These are phyloP conservation scores for Monilinia fructicola DNA, from an alignment of 2,329 filamentous ascomycete species.

Conservation along the genomic window DNA sequence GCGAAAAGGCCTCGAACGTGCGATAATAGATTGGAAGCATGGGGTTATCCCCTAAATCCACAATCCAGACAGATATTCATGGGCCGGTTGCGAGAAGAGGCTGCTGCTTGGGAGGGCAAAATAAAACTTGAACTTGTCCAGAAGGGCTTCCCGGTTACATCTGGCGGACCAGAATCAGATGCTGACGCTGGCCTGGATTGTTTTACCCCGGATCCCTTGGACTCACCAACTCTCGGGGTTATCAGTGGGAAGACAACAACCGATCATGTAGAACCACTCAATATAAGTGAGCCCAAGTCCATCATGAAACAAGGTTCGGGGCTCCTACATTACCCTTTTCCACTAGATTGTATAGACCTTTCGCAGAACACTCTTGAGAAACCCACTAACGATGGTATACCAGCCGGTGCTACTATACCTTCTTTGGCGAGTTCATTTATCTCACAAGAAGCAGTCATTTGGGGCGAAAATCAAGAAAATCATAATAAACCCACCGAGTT, in stretches of 20 bases:
- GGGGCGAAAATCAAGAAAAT: no score
- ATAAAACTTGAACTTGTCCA: background rate
- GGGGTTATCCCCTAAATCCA: constrained; percentile 16
- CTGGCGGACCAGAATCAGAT: background rate
- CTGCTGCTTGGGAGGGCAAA: constrained; percentile 8
- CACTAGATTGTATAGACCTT: background rate
- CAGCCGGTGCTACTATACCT: background rate
- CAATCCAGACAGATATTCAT: constrained; percentile 13
- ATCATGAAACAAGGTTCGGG: background rate
- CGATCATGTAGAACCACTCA: background rate
- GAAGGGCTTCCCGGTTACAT: background rate
- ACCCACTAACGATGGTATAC: background rate
- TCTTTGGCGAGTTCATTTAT: no score
- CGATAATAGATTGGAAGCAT: constrained; percentile 19
- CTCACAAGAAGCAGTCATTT: no score
- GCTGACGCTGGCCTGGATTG: background rate
- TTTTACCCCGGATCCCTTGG: background rate
- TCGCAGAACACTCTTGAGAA: background rate
- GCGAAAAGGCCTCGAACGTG: constrained; percentile 14
- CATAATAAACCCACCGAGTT: no score
- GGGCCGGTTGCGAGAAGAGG: background rate
- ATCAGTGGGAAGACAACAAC: background rate
- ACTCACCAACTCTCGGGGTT: constrained; percentile 14
- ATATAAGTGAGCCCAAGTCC: background rate
- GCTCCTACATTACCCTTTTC: background rate